These are phyloP conservation scores for Pelargonium nanum DNA, from an alignment of 345 rosid species.

Conservation along the genomic window DNA sequence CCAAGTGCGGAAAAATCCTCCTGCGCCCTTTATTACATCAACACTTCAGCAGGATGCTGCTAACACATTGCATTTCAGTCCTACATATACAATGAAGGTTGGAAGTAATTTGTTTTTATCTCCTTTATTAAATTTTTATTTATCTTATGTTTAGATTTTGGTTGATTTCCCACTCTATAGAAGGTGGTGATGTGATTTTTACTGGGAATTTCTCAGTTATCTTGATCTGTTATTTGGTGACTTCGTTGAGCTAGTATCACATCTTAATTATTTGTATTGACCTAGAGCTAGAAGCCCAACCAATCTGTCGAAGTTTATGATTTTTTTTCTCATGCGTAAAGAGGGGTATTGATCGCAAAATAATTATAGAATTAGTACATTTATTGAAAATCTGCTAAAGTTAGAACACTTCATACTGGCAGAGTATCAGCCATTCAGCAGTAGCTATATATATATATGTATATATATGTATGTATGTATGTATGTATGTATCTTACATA, in stretches of 20 bases:
- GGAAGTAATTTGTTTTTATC: constrained; percentile 9
- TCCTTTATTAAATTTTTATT: no score
- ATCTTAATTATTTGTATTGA: no score
- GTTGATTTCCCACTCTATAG: not conserved
- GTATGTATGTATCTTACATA: no score
- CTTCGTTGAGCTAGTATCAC: not conserved
- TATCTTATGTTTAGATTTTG: not conserved
- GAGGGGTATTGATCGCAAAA: not conserved
- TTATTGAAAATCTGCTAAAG: no score
- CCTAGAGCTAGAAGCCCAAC: not conserved
- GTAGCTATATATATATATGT: no score
- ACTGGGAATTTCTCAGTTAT: not conserved
- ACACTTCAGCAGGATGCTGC: constrained; percentile 99
- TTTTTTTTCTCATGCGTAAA: not conserved
- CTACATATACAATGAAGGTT: constrained; percentile 85
- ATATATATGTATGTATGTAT: no score
- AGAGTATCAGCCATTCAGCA: no score
- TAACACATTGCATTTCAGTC: constrained; percentile 65
- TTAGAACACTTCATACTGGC: no score
- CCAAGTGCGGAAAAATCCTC: constrained; percentile 61
- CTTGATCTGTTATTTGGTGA: not conserved
- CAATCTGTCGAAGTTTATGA: not conserved
- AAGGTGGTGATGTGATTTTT: not conserved
- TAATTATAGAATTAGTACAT: no score
- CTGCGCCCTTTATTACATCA: constrained; percentile 94